A percentile compares a stretch with the other conserved stretches of the same genome.
These are phyloP conservation scores for Trypanosoma brucei DNA, from an alignment of 208 protist species.

Conservation along the genomic window DNA sequence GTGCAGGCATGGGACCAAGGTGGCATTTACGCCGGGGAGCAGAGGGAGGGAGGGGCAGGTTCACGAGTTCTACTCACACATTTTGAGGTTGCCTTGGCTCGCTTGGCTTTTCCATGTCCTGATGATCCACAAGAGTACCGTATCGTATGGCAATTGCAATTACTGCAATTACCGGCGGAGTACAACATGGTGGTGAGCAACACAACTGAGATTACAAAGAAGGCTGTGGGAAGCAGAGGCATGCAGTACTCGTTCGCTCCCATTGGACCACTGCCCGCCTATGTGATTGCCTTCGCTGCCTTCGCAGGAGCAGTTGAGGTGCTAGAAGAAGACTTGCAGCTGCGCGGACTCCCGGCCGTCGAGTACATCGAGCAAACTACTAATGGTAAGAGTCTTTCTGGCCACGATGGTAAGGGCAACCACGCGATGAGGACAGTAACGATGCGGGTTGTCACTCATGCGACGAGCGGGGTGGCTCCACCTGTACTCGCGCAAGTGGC, in stretches of 20 bases:
- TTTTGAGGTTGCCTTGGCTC: constrained; percentile 77
- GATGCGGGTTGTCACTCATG: constrained; percentile 16
- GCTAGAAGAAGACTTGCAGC: constrained; percentile 7
- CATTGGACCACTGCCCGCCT: constrained; percentile 63
- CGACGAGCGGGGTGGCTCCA: constrained; percentile 20
- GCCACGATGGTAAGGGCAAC: not conserved
- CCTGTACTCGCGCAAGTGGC: constrained; percentile 31
- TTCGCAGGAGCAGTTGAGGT: constrained; percentile 11
- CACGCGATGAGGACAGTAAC: constrained; percentile 8
- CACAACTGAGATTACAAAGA: constrained; percentile 21
- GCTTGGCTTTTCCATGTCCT: constrained; percentile 76
- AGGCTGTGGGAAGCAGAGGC: constrained; percentile 21
- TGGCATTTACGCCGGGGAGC: constrained; percentile 45
- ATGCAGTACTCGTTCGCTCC: constrained; percentile 33
- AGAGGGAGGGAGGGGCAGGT: not conserved
- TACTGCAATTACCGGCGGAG: constrained; percentile 34
- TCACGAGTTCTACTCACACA: constrained; percentile 57
- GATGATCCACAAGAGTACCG: constrained; percentile 72
- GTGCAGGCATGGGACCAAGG: constrained; percentile 48
- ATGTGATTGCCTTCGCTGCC: constrained; percentile 62
- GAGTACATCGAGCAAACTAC: not conserved
- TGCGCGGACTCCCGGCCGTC: constrained; percentile 1
- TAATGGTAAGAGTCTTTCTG: not conserved
- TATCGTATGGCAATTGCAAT: constrained; percentile 50
- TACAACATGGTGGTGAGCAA: constrained; percentile 45